These are phyloP conservation scores for Fusarium virguliforme DNA, from an alignment of 2,329 filamentous ascomycete species.

Conservation along the genomic window DNA sequence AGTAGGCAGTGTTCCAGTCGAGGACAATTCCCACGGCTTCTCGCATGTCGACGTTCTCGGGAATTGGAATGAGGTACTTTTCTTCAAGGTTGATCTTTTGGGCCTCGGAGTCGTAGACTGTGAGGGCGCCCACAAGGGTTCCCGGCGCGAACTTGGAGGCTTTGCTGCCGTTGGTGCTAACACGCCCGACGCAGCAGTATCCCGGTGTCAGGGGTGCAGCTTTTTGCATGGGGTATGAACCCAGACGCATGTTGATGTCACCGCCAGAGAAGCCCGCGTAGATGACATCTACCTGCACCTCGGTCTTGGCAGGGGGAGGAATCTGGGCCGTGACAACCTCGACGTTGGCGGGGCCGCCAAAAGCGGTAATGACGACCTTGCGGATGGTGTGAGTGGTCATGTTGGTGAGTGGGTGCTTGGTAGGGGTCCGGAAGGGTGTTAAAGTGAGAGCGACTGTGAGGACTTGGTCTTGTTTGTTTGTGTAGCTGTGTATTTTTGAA, in stretches of 20 bases:
- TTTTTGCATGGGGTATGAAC: constrained; percentile 63
- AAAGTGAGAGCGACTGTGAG: not conserved
- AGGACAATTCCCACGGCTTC: constrained; percentile 60
- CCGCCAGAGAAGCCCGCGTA: constrained; percentile 65
- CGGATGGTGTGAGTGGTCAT: constrained; percentile 56
- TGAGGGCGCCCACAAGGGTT: constrained; percentile 57
- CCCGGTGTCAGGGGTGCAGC: constrained; percentile 65
- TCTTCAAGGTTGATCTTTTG: constrained; percentile 64
- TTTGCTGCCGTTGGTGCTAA: constrained; percentile 58
- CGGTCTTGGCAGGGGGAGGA: constrained; percentile 57
- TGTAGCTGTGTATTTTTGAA: constrained; percentile 5
- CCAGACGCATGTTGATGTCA: constrained; percentile 67
- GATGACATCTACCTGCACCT: constrained; percentile 65
- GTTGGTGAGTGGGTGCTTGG: constrained; percentile 1
- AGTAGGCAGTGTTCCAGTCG: constrained; percentile 64
- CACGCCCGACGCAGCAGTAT: constrained; percentile 64
- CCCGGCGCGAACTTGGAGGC: constrained; percentile 53
- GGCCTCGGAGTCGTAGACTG: constrained; percentile 62
- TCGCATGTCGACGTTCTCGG: constrained; percentile 58
- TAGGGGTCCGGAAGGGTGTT: not conserved
- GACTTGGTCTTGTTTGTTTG: constrained; percentile 1
- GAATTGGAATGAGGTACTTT: constrained; percentile 63
- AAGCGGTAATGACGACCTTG: constrained; percentile 63
- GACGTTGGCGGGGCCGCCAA: constrained; percentile 59
- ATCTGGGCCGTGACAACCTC: constrained; percentile 56